phyloP scores from a whole-genome alignment of 2,329 filamentous ascomycete species.

The Nemania bipapillata region DNA sequence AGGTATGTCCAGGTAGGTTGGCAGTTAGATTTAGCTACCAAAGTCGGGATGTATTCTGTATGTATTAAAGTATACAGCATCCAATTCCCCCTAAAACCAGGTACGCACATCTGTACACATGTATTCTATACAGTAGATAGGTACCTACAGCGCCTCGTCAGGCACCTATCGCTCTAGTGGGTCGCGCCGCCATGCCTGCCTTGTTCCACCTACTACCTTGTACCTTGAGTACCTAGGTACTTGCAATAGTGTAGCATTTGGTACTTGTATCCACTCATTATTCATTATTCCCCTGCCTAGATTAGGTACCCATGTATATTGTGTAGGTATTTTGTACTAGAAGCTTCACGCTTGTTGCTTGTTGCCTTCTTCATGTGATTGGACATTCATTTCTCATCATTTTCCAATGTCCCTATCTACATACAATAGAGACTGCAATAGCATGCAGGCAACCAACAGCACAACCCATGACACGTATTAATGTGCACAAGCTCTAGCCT shows the following conservation, averaged over 20 bases:
- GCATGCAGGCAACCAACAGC: not conserved
- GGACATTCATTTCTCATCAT: not conserved
- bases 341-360: too few relatives aligned
- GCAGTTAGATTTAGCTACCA: not conserved
- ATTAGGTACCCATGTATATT: too few relatives aligned
- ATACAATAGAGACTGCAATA: too few relatives aligned
- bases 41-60: not conserved
- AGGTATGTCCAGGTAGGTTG: not conserved
- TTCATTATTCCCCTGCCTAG: too few relatives aligned
- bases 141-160: constrained; percentile 13
- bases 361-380: constrained; percentile 3
- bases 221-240: not conserved
- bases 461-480: not conserved
- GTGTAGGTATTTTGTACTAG: too few relatives aligned
- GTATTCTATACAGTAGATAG: constrained; percentile 1
- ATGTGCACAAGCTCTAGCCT: not conserved
- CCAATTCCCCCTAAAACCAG: not conserved
- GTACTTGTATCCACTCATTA: too few relatives aligned
- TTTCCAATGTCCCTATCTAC: not conserved
- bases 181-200: not conserved
- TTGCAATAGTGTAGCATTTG: too few relatives aligned
- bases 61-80: not conserved
- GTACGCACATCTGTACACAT: not conserved
- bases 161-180: not conserved
- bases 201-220: too few relatives aligned